Evolutionary conservation across 768 basidiomycete species (phyloP).

Genomic region (Russula sp.): DNA sequence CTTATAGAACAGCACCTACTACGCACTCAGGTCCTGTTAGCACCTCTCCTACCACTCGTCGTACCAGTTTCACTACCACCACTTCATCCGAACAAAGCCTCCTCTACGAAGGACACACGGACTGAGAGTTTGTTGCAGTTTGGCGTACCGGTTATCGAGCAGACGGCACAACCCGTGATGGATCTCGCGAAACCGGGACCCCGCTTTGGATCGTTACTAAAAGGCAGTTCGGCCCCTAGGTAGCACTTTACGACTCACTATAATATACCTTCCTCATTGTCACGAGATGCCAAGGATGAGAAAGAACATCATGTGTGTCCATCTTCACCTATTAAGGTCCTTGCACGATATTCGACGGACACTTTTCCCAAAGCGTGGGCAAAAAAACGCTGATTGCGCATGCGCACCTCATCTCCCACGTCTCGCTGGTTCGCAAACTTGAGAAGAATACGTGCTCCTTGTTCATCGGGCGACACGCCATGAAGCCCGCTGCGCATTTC

Average conservation of each 20-base stretch:
- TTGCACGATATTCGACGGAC: too few species aligned
- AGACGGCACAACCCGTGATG: slow-evolving; percentile 56
- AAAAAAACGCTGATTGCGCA: too few species aligned
- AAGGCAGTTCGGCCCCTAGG: slow-evolving; percentile 43
- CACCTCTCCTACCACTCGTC: slow-evolving; percentile 49
- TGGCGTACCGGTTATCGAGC: slow-evolving; percentile 52
- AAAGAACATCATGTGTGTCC: not conserved
- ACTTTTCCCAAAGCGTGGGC: too few species aligned
- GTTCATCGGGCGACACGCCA: too few species aligned
- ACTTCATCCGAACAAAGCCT: slow-evolving; percentile 21
- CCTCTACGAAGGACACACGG: slow-evolving; percentile 32
- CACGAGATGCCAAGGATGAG: not conserved
- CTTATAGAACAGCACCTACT: slow-evolving; percentile 45
- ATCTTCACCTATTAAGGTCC: not conserved
- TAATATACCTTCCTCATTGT: slow-evolving; percentile 7
- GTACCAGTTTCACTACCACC: slow-evolving; percentile 21
- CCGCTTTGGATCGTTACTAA: slow-evolving; percentile 70
- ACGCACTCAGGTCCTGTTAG: slow-evolving; percentile 61
- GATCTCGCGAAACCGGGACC: slow-evolving; percentile 68
- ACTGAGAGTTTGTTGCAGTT: slow-evolving; percentile 50
- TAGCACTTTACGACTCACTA: slow-evolving; percentile 29
- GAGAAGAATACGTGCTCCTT: too few species aligned
- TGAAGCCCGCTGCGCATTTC: too few species aligned
- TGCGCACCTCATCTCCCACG: too few species aligned
- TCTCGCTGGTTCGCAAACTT: too few species aligned